phyloP scores from a whole-genome alignment of 2,329 filamentous ascomycete species.

The Colletotrichum cordylinicola region DNA sequence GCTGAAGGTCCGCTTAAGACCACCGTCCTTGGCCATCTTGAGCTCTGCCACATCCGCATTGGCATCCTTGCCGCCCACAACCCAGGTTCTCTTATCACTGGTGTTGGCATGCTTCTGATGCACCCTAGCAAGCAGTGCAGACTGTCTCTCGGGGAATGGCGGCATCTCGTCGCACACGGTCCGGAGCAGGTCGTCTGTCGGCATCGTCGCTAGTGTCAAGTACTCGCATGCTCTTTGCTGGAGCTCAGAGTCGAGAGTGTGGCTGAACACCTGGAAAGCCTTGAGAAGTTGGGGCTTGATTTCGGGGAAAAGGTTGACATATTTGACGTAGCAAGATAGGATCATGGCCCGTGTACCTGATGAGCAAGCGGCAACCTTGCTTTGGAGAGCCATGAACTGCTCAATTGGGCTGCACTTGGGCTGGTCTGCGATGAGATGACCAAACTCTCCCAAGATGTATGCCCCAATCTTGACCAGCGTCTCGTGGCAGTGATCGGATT shows the following conservation, averaged over 20 bases:
- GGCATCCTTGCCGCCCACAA: slow-evolving; percentile 95
- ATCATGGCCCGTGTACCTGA: slow-evolving; percentile 92
- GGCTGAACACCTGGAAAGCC: slow-evolving; percentile 90
- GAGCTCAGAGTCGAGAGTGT: slow-evolving; percentile 92
- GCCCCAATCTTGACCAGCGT: slow-evolving; percentile 97
- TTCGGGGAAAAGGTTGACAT: slow-evolving; percentile 96
- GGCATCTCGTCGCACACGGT: slow-evolving; percentile 99
- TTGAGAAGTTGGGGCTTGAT: slow-evolving; percentile 95
- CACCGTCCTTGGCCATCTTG: slow-evolving; percentile 78
- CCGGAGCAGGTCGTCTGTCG: slow-evolving; percentile 87
- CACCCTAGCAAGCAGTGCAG: slow-evolving; percentile 86
- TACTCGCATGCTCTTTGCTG: slow-evolving; percentile 98
- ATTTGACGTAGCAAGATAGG: slow-evolving; percentile 95
- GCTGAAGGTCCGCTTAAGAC: slow-evolving; percentile 87
- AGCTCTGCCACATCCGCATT: slow-evolving; percentile 84
- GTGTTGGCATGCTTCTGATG: slow-evolving; percentile 94
- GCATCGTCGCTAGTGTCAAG: slow-evolving; percentile 81
- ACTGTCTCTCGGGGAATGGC: slow-evolving; percentile 93
- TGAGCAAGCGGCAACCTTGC: slow-evolving; percentile 88
- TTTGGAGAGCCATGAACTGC: slow-evolving; percentile 91
- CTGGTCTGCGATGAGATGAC: slow-evolving; percentile 93
- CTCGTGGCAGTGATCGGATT: slow-evolving; percentile 92
- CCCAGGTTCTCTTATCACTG: slow-evolving; percentile 95
- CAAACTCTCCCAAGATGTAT: slow-evolving; percentile 95
- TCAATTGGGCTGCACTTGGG: slow-evolving; percentile 94